These are phyloP conservation scores for Cercospora nicotianae DNA, from an alignment of 2,329 filamentous ascomycete genomes.

Conservation along the genomic window DNA sequence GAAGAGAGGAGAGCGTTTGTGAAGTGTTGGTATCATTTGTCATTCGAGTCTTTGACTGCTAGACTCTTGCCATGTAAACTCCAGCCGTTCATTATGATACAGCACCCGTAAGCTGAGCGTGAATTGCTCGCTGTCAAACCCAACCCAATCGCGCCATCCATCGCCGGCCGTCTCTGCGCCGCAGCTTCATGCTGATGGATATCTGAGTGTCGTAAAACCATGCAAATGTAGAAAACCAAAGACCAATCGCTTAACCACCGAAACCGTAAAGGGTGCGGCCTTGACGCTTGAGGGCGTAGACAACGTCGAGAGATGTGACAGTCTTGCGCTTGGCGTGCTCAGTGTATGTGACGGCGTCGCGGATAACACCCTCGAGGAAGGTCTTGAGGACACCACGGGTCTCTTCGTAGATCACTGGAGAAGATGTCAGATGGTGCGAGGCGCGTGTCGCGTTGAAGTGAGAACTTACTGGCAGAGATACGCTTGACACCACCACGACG, in stretches of 20 bases:
- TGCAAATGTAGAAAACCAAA: slow-evolving; percentile 32
- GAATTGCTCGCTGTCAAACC: slow-evolving; percentile 32
- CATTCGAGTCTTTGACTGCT: slow-evolving; percentile 33
- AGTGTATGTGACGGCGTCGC: slow-evolving; percentile 77
- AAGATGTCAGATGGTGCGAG: slow-evolving; percentile 29
- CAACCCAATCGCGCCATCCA: slow-evolving; percentile 38
- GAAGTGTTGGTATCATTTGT: slow-evolving; percentile 29
- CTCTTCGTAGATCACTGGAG: slow-evolving; percentile 75
- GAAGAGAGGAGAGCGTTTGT: slow-evolving; percentile 15
- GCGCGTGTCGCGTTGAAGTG: slow-evolving; percentile 21
- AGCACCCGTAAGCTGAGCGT: slow-evolving; percentile 32
- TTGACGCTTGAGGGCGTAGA: slow-evolving; percentile 65
- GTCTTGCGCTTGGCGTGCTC: slow-evolving; percentile 81
- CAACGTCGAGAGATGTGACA: slow-evolving; percentile 63
- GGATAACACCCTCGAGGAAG: slow-evolving; percentile 79
- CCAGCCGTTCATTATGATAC: slow-evolving; percentile 38
- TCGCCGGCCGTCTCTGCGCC: slow-evolving; percentile 34
- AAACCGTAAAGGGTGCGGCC: slow-evolving; percentile 68
- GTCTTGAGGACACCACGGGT: slow-evolving; percentile 80
- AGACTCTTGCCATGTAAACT: slow-evolving; percentile 29
- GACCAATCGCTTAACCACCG: slow-evolving; percentile 56
- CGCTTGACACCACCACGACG: slow-evolving; percentile 99
- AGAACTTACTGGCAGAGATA: slow-evolving; percentile 81
- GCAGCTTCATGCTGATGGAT: slow-evolving; percentile 40
- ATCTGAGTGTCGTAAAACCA: slow-evolving; percentile 40